phyloP scores from a whole-genome alignment of 768 basidiomycete species.

The Amanita brunnescens region DNA sequence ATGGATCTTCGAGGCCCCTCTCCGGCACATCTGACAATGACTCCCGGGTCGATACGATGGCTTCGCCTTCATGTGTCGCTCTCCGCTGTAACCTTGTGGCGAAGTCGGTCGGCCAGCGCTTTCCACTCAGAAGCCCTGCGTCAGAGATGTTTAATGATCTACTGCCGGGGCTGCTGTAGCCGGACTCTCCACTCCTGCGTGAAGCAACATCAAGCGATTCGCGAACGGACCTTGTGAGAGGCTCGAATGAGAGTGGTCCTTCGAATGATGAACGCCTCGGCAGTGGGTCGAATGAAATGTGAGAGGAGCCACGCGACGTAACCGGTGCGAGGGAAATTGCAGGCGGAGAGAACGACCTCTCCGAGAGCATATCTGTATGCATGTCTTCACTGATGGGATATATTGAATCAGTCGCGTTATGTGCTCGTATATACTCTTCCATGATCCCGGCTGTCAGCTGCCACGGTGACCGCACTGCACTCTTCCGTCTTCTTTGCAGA shows the following conservation, averaged over 20 bases:
- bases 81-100: conserved; percentile 1
- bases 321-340: conserved; percentile 15
- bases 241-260: conserved; percentile 51
- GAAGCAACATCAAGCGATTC: conserved; percentile 38
- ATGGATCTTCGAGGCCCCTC: conserved; percentile 11
- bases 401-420: conserved; percentile 15
- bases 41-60: conserved; percentile 30
- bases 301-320: conserved; percentile 25
- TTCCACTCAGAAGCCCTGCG: conserved; percentile 16
- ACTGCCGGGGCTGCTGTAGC: conserved; percentile 31
- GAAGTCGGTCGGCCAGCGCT: conserved; percentile 1
- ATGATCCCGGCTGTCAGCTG: conserved; percentile 60
- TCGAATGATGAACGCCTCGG: conserved; percentile 32
- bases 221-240: conserved; percentile 37
- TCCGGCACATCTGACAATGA: conserved; percentile 35
- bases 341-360: conserved; percentile 12
- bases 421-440: conserved; percentile 52
- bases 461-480: conserved; percentile 39
- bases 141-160: conserved; percentile 20
- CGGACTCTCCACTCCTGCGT: conserved; percentile 35
- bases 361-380: conserved; percentile 14
- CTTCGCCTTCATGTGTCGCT: conserved; percentile 32
- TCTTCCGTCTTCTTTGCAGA: conserved; percentile 35
- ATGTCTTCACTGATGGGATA: conserved; percentile 14
- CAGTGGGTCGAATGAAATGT: conserved; percentile 31